Evolutionary conservation across 2,329 filamentous ascomycete genomes (phyloP).

Genomic region (Fusarium marasasianum): DNA sequence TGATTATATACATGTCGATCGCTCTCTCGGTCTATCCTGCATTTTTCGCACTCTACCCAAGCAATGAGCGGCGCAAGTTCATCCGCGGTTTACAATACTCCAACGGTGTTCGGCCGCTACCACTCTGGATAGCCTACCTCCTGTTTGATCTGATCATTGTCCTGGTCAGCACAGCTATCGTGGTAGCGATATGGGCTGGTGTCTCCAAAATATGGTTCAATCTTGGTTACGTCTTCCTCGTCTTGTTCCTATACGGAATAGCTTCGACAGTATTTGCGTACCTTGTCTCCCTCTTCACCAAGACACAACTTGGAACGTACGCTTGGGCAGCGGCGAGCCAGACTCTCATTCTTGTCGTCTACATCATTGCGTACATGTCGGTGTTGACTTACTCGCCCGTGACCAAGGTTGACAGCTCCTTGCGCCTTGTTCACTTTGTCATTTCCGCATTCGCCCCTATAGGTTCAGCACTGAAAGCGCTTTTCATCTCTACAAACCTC

Average conservation of each 20-base stretch:
- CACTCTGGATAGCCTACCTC: constrained; percentile 86
- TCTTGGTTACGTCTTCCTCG: constrained; percentile 81
- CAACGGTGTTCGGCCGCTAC: constrained; percentile 84
- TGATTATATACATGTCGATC: constrained; percentile 83
- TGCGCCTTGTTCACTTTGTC: constrained; percentile 78
- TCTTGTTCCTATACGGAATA: constrained; percentile 83
- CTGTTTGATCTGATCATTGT: constrained; percentile 83
- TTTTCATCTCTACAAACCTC: constrained; percentile 83
- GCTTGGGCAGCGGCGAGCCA: constrained; percentile 83
- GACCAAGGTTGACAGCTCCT: constrained; percentile 71
- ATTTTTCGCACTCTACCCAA: constrained; percentile 90
- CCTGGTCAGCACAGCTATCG: constrained; percentile 69
- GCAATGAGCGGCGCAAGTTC: constrained; percentile 80
- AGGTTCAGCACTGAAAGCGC: constrained; percentile 75
- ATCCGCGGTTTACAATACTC: constrained; percentile 90
- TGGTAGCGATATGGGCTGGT: constrained; percentile 74
- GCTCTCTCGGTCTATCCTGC: constrained; percentile 82
- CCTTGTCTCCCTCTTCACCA: constrained; percentile 80
- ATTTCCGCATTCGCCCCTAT: constrained; percentile 80
- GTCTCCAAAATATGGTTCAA: constrained; percentile 77
- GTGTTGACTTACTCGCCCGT: constrained; percentile 80
- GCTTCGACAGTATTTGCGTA: constrained; percentile 82
- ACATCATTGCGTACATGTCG: constrained; percentile 75
- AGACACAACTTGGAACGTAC: constrained; percentile 83
- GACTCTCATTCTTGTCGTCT: constrained; percentile 75